Conservation (phyloP, 495 filamentous ascomycete species). For the Podospora bellae-mahoneyi region DNA sequence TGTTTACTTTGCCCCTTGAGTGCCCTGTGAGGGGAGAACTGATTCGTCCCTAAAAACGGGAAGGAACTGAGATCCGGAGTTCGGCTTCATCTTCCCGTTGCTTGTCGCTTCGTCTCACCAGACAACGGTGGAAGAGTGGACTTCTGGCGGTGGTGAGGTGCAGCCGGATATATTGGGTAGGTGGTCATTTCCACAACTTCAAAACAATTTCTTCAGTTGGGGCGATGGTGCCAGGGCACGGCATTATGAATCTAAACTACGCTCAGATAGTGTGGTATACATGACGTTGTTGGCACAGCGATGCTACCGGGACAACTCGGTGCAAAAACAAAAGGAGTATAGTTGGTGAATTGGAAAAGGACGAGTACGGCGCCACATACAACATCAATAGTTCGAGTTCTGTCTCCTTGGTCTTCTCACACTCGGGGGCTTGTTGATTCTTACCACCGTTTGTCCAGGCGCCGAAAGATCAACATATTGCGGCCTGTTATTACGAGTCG, state of each 20-base stretch:
- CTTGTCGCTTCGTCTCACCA: not conserved
- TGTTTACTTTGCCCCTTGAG: not conserved
- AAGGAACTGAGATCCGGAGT: not conserved
- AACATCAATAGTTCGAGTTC: not conserved
- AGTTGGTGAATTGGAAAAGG: no score
- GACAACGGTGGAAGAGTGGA: no score
- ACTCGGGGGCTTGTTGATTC: slow-evolving; percentile 15
- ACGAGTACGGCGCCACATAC: no score
- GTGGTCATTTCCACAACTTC: no score
- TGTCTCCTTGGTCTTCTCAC: not conserved
- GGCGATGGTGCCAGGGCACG: no score
- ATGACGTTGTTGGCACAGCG: not conserved
- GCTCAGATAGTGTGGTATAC: not conserved
- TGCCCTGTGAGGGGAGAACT: not conserved
- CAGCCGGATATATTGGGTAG: no score
- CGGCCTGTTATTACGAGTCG: not conserved
- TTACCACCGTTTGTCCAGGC: slow-evolving; percentile 20
- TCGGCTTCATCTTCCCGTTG: no score
- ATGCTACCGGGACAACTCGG: not conserved
- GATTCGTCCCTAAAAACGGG: not conserved
- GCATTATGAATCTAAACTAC: no score
- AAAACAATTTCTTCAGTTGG: no score
- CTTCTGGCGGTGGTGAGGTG: no score
- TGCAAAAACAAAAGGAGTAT: no score
- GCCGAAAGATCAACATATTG: slow-evolving; percentile 17